Percentiles rank a stretch among this genome's conserved stretches.
phyloP scores from a whole-genome alignment of 495 filamentous ascomycete genomes.

The Neurospora pannonica region DNA sequence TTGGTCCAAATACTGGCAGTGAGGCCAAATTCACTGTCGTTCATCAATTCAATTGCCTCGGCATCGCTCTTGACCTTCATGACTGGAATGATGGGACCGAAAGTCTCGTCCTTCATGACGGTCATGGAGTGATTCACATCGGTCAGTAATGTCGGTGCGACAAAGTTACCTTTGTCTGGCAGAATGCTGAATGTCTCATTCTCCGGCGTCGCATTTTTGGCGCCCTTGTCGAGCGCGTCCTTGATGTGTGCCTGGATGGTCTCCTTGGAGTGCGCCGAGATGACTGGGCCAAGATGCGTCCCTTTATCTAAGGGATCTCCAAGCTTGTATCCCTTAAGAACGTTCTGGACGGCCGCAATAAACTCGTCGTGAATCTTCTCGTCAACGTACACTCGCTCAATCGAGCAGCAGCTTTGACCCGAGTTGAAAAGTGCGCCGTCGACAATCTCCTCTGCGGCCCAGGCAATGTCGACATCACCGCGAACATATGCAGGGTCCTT shows the following conservation, averaged over 20 bases:
- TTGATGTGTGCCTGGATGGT: slow-evolving; percentile 73
- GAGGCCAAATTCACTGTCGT: slow-evolving; percentile 87
- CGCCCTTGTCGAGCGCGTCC: slow-evolving; percentile 79
- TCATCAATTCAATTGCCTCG: slow-evolving; percentile 82
- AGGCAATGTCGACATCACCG: slow-evolving; percentile 73
- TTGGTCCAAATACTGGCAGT: slow-evolving; percentile 99
- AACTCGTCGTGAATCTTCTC: slow-evolving; percentile 74
- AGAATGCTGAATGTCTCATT: slow-evolving; percentile 63
- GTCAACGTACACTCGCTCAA: slow-evolving; percentile 89
- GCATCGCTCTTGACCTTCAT: slow-evolving; percentile 82
- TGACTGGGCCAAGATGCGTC: slow-evolving; percentile 82
- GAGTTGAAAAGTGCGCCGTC: slow-evolving; percentile 95
- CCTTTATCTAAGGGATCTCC: slow-evolving; percentile 71
- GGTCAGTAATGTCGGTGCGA: slow-evolving; percentile 74
- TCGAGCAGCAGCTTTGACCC: slow-evolving; percentile 89
- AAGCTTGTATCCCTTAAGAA: slow-evolving; percentile 79
- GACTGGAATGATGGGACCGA: slow-evolving; percentile 87
- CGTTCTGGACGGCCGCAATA: slow-evolving; percentile 64
- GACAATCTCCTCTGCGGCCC: slow-evolving; percentile 88
- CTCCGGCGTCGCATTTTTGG: slow-evolving; percentile 70
- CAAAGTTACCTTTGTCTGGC: slow-evolving; percentile 68
- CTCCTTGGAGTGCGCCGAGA: slow-evolving; percentile 65
- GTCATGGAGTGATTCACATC: slow-evolving; percentile 77
- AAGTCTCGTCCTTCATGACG: slow-evolving; percentile 93
- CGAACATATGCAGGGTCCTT: slow-evolving; percentile 90